phyloP scores from a whole-genome alignment of 805 yeast species.

The Yueomyces sinensis region DNA sequence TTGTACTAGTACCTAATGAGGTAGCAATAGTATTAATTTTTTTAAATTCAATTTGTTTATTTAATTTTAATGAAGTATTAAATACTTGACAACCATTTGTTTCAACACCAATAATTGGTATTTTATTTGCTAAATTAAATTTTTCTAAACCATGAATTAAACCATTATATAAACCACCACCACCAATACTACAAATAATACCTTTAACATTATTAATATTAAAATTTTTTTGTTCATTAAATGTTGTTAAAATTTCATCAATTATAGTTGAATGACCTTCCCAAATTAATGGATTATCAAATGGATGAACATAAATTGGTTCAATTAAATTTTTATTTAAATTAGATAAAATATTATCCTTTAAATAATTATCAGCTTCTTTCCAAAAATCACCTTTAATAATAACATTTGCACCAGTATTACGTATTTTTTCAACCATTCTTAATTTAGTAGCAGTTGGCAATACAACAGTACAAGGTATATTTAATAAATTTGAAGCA shows the following conservation, averaged over 20 bases:
- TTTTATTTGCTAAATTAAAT: conserved; percentile 22
- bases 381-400: conserved; percentile 34
- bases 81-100: conserved; percentile 53
- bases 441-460: conserved; percentile 36
- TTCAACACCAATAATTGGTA: conserved; percentile 39
- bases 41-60: conserved; percentile 30
- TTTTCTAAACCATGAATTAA: conserved; percentile 31
- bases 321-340: conserved; percentile 10
- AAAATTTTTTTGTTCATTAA: conserved; percentile 11
- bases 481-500: conserved; percentile 26
- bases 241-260: conserved; percentile 28
- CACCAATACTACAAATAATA: conserved; percentile 42
- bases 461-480: conserved; percentile 43
- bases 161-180: conserved; percentile 46
- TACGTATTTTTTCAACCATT: conserved; percentile 28
- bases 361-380: conserved; percentile 37
- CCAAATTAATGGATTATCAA: conserved; percentile 39
- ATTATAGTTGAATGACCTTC: conserved; percentile 38
- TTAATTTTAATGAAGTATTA: conserved; percentile 34
- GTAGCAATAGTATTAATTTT: conserved; percentile 45
- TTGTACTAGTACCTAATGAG: conserved; percentile 48
- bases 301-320: conserved; percentile 43
- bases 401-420: conserved; percentile 36
- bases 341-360: conserved; percentile 16
- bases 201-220: conserved; percentile 25